Evolutionary conservation across 805 yeast species (phyloP), one percentile per base, ranked within the genome.

Genomic region (Candida verbasci): DNA sequence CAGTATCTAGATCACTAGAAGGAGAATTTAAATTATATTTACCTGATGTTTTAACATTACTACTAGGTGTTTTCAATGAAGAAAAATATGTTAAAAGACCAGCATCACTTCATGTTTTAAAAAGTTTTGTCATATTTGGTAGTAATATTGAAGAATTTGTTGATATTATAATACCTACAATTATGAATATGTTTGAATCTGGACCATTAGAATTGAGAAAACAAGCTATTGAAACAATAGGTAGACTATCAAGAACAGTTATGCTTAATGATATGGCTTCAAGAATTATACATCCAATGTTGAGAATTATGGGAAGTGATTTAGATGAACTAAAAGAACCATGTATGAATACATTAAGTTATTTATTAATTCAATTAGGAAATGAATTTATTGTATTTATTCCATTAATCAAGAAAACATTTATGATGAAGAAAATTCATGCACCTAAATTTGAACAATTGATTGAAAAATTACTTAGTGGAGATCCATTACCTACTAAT

Each of bases 21-120:
- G 94, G 95, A 6, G 98, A 93, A 52, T 93, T 93, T 65, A 93
- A 87, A 48, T 70, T 81, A 56, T 82, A 82, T 52, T 66, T 93
- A 41, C 85, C 96, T 1, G 78, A 78, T 17, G 76, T 93, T 2
- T 68, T 93, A 28, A 86, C 93, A 0, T 63, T 86, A 28, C 69
- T 93, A 51, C 64, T 93, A 29, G 80, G 81, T 33, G 82, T 86
- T 4, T 66, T 93, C 34, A 94, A 86, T 37, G 77, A 76, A 35
- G 93, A 82, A 41, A 78, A 73, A 40, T 72, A 86, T 0, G 69
- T 71, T 1, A 77, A 78, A 23, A 66, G 76, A 24, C 71, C 73
- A 24, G 78, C 85, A 0, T 74, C 91, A 0, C 61, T 82, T 20
- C 80, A 85, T 45, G 94, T 88, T 0, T 66, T 93, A 49, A 79